phyloP scores from a whole-genome alignment of 352 stramenopile genomes.

The Phytophthora rubi region DNA sequence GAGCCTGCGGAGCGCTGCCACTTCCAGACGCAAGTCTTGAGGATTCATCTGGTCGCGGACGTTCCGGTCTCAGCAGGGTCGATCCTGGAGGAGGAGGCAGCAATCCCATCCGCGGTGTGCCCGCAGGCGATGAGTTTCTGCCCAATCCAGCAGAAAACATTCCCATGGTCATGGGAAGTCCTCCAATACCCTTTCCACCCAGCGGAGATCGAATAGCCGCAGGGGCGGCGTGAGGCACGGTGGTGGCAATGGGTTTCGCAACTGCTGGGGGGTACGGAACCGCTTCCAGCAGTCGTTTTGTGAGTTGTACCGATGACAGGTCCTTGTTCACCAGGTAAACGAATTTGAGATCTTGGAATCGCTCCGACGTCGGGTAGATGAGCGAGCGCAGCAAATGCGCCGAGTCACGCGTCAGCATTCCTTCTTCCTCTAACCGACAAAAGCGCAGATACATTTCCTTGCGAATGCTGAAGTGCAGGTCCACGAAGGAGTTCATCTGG shows the following conservation, averaged over 20 bases:
- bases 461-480: constrained; percentile 85
- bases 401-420: constrained; percentile 68
- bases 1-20: constrained; percentile 13
- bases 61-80: constrained; percentile 36
- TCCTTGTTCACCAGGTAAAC: constrained; percentile 91
- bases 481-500: constrained; percentile 82
- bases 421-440: constrained; percentile 79
- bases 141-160: constrained; percentile 42
- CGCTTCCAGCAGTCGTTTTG: constrained; percentile 77
- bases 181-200: constrained; percentile 19
- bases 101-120: constrained; percentile 34
- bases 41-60: constrained; percentile 35
- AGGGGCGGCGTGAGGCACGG: constrained; percentile 26
- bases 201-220: constrained; percentile 26
- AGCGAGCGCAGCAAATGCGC: constrained; percentile 76
- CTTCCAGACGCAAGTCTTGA: constrained; percentile 41
- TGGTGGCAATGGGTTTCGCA: constrained; percentile 41
- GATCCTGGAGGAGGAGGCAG: constrained; percentile 37
- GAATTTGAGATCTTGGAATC: constrained; percentile 89
- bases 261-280: constrained; percentile 51
- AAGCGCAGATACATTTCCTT: constrained; percentile 90
- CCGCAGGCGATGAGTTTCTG: constrained; percentile 35
- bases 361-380: constrained; percentile 84
- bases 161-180: constrained; percentile 41
- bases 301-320: constrained; percentile 72